A percentile compares a stretch with the other conserved stretches of the same genome.
phyloP scores from a whole-genome alignment of 441 rosid species.

The Croton laevigatus region DNA sequence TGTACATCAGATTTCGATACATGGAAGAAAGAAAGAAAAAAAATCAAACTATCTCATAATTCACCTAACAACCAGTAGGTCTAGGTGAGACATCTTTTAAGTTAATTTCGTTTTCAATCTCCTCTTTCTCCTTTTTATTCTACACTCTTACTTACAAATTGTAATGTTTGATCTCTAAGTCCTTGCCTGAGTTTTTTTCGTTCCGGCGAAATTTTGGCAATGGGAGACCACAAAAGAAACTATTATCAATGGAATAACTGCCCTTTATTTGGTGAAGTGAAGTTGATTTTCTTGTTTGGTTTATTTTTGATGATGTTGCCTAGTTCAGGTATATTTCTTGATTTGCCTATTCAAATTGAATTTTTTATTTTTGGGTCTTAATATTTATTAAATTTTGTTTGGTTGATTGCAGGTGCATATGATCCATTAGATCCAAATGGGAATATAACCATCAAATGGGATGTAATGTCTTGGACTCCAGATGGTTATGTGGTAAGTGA shows the following conservation, averaged over 20 bases:
- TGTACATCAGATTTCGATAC: neutral
- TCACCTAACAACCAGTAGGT: conserved; percentile 48
- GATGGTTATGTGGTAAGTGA: conserved; percentile 65
- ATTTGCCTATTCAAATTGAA: neutral
- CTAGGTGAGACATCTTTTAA: conserved; percentile 44
- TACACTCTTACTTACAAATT: conserved; percentile 1
- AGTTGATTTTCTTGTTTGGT: conserved; percentile 27
- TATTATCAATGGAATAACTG: conserved; percentile 11
- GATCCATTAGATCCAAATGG: conserved; percentile 73
- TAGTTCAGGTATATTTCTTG: conserved; percentile 40
- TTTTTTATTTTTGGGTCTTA: neutral
- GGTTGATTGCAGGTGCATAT: conserved; percentile 45
- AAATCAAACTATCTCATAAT: conserved; percentile 20
- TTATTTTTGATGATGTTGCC: conserved; percentile 32
- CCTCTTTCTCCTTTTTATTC: conserved; percentile 19
- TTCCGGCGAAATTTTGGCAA: conserved; percentile 17
- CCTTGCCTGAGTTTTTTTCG: conserved; percentile 18
- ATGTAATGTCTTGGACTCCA: conserved; percentile 67
- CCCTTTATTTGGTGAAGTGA: conserved; percentile 18
- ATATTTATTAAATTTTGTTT: neutral
- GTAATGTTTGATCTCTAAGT: conserved; percentile 12
- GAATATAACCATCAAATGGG: conserved; percentile 73
- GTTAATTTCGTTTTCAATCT: conserved; percentile 15
- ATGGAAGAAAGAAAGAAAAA: too few relatives aligned
- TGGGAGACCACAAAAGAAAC: conserved; percentile 18